Conservation (phyloP, 75 land plant species). For the Azolla pinnata region DNA sequence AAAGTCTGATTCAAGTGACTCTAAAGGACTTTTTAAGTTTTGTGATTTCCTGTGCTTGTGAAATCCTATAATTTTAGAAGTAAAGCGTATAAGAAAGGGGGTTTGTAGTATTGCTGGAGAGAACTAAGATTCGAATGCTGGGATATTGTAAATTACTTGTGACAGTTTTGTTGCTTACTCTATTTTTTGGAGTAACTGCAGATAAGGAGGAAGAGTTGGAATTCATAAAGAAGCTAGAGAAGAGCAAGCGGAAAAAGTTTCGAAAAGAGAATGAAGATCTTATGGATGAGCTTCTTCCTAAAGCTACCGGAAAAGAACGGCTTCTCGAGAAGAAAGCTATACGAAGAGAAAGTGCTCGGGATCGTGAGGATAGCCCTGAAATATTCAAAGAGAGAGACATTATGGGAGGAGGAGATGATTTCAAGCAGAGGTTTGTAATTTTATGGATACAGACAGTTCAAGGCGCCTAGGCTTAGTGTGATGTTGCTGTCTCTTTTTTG, state of each 20-base stretch:
- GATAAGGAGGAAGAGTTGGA: constrained; percentile 28
- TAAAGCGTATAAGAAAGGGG: too few relatives aligned
- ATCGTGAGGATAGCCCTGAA: constrained; percentile 42
- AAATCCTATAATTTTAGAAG: too few relatives aligned
- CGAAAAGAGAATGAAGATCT: constrained; percentile 29
- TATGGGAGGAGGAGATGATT: constrained; percentile 48
- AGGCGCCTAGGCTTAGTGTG: too few relatives aligned
- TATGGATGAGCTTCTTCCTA: constrained; percentile 39
- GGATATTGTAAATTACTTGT: too few relatives aligned
- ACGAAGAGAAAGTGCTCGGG: constrained; percentile 25
- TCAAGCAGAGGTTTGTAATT: constrained; percentile 26
- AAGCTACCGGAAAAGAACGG: constrained; percentile 37
- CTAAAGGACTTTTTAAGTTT: too few relatives aligned
- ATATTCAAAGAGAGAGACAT: constrained; percentile 26
- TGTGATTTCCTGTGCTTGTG: too few relatives aligned
- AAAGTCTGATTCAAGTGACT: too few relatives aligned
- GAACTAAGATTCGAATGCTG: too few relatives aligned
- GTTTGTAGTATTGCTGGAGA: too few relatives aligned
- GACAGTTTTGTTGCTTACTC: too few relatives aligned
- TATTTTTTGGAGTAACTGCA: constrained; percentile 9
- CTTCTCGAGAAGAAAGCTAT: constrained; percentile 35
- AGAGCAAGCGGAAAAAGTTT: constrained; percentile 30
- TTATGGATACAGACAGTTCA: too few relatives aligned
- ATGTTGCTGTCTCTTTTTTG: background rate
- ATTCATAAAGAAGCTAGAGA: constrained; percentile 25